A percentile compares a stretch with the other conserved stretches of the same genome.
Conservation (phyloP, 2,329 filamentous ascomycete species). For the Penicillium sumatraense region DNA sequence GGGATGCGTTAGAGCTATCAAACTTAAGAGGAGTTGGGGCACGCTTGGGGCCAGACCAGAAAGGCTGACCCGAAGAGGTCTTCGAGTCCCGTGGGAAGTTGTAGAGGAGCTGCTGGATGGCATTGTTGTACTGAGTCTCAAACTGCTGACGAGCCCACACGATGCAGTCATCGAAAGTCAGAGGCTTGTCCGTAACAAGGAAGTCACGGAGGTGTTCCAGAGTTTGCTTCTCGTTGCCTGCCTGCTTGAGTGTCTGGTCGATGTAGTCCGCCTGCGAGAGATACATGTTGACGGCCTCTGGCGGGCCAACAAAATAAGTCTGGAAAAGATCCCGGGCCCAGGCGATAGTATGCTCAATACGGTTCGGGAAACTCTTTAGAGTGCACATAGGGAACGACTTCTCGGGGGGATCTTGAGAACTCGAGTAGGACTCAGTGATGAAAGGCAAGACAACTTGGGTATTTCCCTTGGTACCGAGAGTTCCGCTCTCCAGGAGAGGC, state of each 20-base stretch:
- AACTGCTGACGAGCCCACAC: constrained; percentile 93
- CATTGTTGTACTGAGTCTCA: constrained; percentile 95
- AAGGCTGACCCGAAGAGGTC: constrained; percentile 84
- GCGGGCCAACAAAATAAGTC: constrained; percentile 87
- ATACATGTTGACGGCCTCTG: constrained; percentile 93
- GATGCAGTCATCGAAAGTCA: constrained; percentile 94
- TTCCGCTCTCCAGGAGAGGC: constrained; percentile 93
- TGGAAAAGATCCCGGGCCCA: constrained; percentile 98
- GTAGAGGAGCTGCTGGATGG: constrained; percentile 90
- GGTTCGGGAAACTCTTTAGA: constrained; percentile 94
- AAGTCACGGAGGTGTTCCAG: constrained; percentile 88
- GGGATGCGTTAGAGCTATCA: constrained; percentile 79
- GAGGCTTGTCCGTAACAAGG: constrained; percentile 86
- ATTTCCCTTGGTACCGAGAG: constrained; percentile 98
- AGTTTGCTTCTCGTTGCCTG: constrained; percentile 92
- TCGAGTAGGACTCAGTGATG: constrained; percentile 95
- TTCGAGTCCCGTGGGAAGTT: constrained; percentile 96
- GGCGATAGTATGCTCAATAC: constrained; percentile 97
- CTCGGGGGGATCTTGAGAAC: constrained; percentile 95
- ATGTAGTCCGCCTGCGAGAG: constrained; percentile 90
- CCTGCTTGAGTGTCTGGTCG: constrained; percentile 83
- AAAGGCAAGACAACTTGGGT: constrained; percentile 92
- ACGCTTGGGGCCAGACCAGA: constrained; percentile 98
- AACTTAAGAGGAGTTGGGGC: constrained; percentile 92
- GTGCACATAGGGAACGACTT: constrained; percentile 99